These are phyloP conservation scores for Elsinoe australis DNA, from an alignment of 2,329 filamentous ascomycete genomes.

Conservation along the genomic window DNA sequence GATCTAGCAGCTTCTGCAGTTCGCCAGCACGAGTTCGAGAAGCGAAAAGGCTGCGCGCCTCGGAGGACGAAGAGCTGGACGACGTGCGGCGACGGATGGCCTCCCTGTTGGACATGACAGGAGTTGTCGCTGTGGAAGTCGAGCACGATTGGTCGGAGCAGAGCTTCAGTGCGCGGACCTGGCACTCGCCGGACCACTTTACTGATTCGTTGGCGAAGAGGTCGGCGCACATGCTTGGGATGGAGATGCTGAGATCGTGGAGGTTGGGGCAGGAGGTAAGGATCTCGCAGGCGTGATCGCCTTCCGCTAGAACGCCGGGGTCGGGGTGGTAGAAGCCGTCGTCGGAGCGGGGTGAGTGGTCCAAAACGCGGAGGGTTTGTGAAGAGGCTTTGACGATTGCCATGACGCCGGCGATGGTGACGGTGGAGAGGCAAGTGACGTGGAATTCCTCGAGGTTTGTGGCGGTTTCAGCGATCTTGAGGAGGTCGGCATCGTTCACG, in stretches of 20 bases:
- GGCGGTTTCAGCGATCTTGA: slow-evolving; percentile 44
- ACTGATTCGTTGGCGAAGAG: slow-evolving; percentile 41
- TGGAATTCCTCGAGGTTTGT: slow-evolving; percentile 47
- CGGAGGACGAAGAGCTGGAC: neutral
- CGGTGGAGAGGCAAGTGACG: slow-evolving; percentile 46
- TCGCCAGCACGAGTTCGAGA: slow-evolving; percentile 21
- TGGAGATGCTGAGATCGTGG: slow-evolving; percentile 42
- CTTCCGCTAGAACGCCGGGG: slow-evolving; percentile 36
- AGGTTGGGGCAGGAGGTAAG: slow-evolving; percentile 41
- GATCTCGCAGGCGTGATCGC: slow-evolving; percentile 43
- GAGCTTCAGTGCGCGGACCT: slow-evolving; percentile 43
- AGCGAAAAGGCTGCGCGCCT: slow-evolving; percentile 22
- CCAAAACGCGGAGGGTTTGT: slow-evolving; percentile 43
- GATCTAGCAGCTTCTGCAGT: slow-evolving; percentile 35
- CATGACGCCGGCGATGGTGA: slow-evolving; percentile 47
- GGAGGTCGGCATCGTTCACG: slow-evolving; percentile 44
- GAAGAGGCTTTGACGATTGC: slow-evolving; percentile 45
- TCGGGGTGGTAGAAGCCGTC: slow-evolving; percentile 47
- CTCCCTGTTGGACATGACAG: slow-evolving; percentile 20
- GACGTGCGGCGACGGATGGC: slow-evolving; percentile 9
- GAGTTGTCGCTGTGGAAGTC: too few relatives aligned
- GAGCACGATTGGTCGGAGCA: slow-evolving; percentile 33
- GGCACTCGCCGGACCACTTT: slow-evolving; percentile 41
- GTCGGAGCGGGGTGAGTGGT: slow-evolving; percentile 47
- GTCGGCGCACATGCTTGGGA: slow-evolving; percentile 42